These are phyloP conservation scores for Phanerochaete sordida DNA, from an alignment of 768 basidiomycete genomes.

Conservation along the genomic window DNA sequence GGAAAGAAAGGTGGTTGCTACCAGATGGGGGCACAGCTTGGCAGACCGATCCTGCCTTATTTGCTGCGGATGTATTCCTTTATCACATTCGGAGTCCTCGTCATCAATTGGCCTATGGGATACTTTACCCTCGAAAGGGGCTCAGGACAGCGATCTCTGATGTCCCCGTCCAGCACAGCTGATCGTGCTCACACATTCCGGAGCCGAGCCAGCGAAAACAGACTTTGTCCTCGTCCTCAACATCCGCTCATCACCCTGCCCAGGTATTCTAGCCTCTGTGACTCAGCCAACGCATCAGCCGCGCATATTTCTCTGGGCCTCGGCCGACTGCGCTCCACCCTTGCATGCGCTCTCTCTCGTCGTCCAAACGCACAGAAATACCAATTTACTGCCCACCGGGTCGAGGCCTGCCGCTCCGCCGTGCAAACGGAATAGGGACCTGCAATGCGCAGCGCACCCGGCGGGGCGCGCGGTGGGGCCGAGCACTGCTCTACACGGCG, in stretches of 20 bases:
- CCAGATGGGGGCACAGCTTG: slow-evolving; percentile 12
- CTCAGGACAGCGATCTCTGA: not conserved
- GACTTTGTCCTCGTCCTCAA: not conserved
- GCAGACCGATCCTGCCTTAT: slow-evolving; percentile 5
- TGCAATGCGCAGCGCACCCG: too few relatives aligned
- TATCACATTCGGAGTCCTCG: slow-evolving; percentile 6
- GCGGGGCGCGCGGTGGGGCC: not conserved
- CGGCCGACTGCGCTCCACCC: not conserved
- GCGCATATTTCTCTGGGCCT: not conserved
- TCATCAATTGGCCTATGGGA: slow-evolving; percentile 7
- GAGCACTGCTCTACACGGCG: not conserved
- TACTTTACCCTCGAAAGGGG: slow-evolving; percentile 9
- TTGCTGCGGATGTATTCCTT: slow-evolving; percentile 11
- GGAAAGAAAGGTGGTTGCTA: slow-evolving; percentile 13
- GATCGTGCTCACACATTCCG: not conserved
- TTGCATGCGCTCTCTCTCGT: not conserved
- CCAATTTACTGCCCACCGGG: not conserved
- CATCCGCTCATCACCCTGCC: too few relatives aligned
- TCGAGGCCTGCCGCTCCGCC: too few relatives aligned
- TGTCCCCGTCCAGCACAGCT: not conserved
- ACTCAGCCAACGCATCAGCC: not conserved
- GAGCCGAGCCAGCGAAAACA: slow-evolving; percentile 2
- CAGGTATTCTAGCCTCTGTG: too few relatives aligned
- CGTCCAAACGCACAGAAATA: not conserved
- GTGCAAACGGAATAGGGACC: too few relatives aligned